phyloP scores from a whole-genome alignment of 345 rosid genomes.

The Rhizophora apiculata region DNA sequence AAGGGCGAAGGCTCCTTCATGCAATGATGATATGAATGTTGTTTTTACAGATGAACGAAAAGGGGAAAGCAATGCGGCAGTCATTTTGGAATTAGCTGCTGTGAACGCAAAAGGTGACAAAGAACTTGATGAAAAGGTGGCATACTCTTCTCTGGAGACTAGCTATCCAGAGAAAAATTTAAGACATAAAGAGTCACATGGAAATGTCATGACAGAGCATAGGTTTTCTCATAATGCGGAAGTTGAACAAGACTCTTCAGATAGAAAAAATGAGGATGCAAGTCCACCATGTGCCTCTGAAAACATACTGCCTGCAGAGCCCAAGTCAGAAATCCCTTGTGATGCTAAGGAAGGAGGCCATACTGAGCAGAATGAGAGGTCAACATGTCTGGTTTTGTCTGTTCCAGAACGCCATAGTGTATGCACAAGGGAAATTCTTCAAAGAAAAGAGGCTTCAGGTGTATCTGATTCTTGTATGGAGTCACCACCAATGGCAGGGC shows the following conservation, averaged over 20 bases:
- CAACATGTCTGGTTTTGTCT: slow-evolving; percentile 16
- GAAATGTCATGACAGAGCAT: neutral
- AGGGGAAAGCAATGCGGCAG: neutral
- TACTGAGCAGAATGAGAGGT: neutral
- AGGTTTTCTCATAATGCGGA: neutral
- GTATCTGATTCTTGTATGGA: neutral
- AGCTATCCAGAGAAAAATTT: neutral
- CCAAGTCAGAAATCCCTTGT: slow-evolving; percentile 26
- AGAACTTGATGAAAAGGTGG: neutral
- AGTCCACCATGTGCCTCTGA: neutral
- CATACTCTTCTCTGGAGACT: neutral
- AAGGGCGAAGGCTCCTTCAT: neutral
- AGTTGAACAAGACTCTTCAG: neutral
- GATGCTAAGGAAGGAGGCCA: neutral
- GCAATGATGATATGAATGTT: neutral
- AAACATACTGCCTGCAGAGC: slow-evolving; percentile 22
- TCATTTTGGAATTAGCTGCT: neutral
- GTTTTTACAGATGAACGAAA: neutral
- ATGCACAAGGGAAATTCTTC: slow-evolving; percentile 22
- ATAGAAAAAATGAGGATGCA: neutral
- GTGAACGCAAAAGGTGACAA: neutral
- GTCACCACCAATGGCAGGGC: neutral
- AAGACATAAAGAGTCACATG: neutral
- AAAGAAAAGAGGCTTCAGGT: slow-evolving; percentile 4
- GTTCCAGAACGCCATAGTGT: slow-evolving; percentile 27